Base-by-base conservation (phyloP, 2,329 filamentous ascomycete genomes). In the Thielaviopsis punctulata region DNA sequence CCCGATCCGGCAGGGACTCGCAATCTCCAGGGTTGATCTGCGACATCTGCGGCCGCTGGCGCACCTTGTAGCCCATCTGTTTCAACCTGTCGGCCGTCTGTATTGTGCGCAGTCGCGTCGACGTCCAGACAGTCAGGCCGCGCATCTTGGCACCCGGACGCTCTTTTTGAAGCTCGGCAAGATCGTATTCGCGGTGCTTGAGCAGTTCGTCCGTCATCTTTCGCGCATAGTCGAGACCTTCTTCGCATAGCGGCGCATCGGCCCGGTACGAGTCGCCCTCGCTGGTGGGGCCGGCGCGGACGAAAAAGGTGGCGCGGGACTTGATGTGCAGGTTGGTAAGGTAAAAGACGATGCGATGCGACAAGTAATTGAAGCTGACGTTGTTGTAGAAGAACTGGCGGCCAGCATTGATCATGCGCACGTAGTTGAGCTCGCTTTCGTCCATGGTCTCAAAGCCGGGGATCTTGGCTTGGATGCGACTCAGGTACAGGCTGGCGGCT, bases 321-420 rank as follows among this genome's bases (percentile, higher is more conserved):
- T 98, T 96, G 72, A 95, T 95, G 66, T 98, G 92, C 22, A 96
- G 73, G 62, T 98, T 98, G 62, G 95, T 86, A 46, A 98, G 79
- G 66, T 96, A 98, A 68, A 98, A 98, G 52, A 98, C 90, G 58
- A 98, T 98, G 56, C 92, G 81, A 64, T 98, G 89, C 0, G 89
- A 94, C 27, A 98, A 76, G 63, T 98, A 98, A 60, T 89, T 90
- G 65, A 98, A 96, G 62, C 84, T 89, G 64, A 92, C 86, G 59
- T 96, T 95, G 69, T 98, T 98, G 67, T 96, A 90, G 60, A 90
- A 84, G 62, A 98, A 84, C 59, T 87, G 81, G 62, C 90, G 80
- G 45, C 92, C 92, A 7, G 92, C 92, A 60, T 98, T 98, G 64
- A 96, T 94, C 90, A 98, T 95, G 71, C 95, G 95, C 69, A 98